phyloP scores from a whole-genome alignment of 371 early-diverging fungal species.

The Rhizopus arrhizus region DNA sequence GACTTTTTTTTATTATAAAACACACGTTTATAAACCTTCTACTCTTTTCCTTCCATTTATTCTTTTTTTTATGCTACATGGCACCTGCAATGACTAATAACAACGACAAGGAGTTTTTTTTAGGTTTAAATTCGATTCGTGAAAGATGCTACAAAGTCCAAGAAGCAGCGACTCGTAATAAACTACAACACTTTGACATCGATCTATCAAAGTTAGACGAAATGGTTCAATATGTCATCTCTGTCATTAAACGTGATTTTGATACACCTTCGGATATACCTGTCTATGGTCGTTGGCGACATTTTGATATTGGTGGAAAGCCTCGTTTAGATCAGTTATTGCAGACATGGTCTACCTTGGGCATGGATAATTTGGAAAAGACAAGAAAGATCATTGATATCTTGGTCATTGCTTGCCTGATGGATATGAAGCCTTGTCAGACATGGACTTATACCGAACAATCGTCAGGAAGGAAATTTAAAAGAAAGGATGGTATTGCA shows the following conservation, averaged over 20 bases:
- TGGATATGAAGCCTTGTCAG: conserved; percentile 90
- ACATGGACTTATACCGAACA: conserved; percentile 75
- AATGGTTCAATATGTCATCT: conserved; percentile 71
- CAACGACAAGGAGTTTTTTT: conserved; percentile 51
- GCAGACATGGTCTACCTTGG: conserved; percentile 42
- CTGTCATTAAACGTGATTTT: conserved; percentile 75
- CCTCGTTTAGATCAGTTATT: conserved; percentile 67
- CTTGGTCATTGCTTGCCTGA: conserved; percentile 82
- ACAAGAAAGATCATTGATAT: conserved; percentile 80
- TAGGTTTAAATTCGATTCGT: conserved; percentile 77
- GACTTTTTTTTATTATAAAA: not conserved
- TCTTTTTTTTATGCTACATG: not conserved
- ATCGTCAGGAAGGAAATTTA: conserved; percentile 54
- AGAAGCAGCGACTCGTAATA: conserved; percentile 55
- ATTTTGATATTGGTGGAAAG: conserved; percentile 73
- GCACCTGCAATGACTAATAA: conserved; percentile 1
- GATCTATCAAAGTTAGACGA: conserved; percentile 64
- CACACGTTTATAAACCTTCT: not conserved
- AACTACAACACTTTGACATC: conserved; percentile 74
- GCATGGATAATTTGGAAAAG: conserved; percentile 58
- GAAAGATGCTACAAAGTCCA: conserved; percentile 73
- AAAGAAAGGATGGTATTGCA: conserved; percentile 85
- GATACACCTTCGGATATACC: conserved; percentile 70
- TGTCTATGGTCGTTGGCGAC: conserved; percentile 88
- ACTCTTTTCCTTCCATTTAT: not conserved